Evolutionary conservation across 169 alveolate genomes (phyloP).

Genomic region (Sarcocystis neurona): DNA sequence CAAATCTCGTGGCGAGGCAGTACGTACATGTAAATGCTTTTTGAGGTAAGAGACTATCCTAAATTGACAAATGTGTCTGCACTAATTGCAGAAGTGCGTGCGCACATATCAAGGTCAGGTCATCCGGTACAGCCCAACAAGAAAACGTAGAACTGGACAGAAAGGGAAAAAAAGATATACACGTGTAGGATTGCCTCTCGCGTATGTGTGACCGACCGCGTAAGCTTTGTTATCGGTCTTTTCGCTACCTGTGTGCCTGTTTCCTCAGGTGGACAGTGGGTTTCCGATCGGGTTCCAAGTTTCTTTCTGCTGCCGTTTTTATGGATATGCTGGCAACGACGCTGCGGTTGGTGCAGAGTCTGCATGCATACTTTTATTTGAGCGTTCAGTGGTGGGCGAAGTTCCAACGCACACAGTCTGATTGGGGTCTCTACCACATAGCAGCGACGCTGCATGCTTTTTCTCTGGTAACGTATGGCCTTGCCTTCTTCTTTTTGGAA

Average conservation of each 20-base stretch:
- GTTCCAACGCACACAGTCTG: constrained; percentile 86
- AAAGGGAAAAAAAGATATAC: too few species aligned
- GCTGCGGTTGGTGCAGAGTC: constrained; percentile 79
- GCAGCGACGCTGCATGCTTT: constrained; percentile 82
- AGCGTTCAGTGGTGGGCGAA: constrained; percentile 87
- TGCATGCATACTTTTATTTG: constrained; percentile 82
- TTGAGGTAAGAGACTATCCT: too few species aligned
- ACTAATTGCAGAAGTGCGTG: too few species aligned
- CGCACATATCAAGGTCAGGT: too few species aligned
- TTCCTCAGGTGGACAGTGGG: constrained; percentile 75
- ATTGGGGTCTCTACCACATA: constrained; percentile 82
- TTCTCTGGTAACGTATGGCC: constrained; percentile 82
- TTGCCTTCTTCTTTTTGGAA: constrained; percentile 83
- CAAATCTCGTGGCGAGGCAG: too few species aligned
- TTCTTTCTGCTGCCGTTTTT: constrained; percentile 82
- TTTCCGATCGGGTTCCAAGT: constrained; percentile 85
- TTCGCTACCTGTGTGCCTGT: background rate
- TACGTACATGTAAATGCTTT: too few species aligned
- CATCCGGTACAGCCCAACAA: too few species aligned
- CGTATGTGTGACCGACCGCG: too few species aligned
- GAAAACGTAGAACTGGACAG: too few species aligned
- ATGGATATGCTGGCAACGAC: constrained; percentile 78
- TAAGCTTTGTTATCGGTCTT: background rate
- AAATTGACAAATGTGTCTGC: too few species aligned
- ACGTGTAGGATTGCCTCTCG: too few species aligned